Conservation (phyloP, 1,284 basidiomycete species). For the Coniferiporia sulphurascens region DNA sequence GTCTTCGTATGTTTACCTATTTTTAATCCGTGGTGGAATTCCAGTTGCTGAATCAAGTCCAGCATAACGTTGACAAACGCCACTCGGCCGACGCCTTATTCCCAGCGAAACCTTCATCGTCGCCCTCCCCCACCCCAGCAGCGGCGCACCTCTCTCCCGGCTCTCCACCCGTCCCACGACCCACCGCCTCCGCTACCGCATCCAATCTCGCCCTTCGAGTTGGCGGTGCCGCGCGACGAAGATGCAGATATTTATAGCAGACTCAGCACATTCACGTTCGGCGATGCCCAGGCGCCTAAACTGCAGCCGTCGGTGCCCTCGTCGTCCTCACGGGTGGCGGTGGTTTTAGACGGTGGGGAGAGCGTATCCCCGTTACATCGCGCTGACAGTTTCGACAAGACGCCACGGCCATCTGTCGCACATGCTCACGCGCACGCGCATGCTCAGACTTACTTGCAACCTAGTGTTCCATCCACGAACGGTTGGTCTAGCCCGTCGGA, state of each 20-base stretch:
- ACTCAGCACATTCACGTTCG: slow-evolving; percentile 37
- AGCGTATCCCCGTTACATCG: slow-evolving; percentile 22
- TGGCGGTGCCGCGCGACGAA: slow-evolving; percentile 21
- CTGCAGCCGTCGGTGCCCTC: slow-evolving; percentile 13
- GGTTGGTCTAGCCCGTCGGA: slow-evolving; percentile 18
- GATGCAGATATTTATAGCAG: slow-evolving; percentile 35
- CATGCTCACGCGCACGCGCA: slow-evolving; percentile 16
- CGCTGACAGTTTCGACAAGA: slow-evolving; percentile 29
- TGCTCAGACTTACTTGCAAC: slow-evolving; percentile 16
- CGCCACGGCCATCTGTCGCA: slow-evolving; percentile 34
- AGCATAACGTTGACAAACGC: slow-evolving; percentile 19
- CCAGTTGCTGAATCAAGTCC: background rate
- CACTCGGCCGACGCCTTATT: slow-evolving; percentile 17
- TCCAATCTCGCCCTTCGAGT: slow-evolving; percentile 18
- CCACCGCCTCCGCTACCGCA: slow-evolving; percentile 1
- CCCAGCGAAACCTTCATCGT: slow-evolving; percentile 12
- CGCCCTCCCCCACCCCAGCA: slow-evolving; percentile 8
- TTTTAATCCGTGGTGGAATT: background rate
- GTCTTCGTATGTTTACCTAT: slow-evolving; percentile 9
- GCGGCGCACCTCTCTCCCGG: slow-evolving; percentile 19
- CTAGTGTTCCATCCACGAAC: slow-evolving; percentile 11
- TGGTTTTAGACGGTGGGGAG: slow-evolving; percentile 8
- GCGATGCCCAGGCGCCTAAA: slow-evolving; percentile 27
- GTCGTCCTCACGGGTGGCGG: slow-evolving; percentile 25
- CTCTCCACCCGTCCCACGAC: slow-evolving; percentile 12